These are phyloP conservation scores for Echinosophora koreensis DNA, from an alignment of 306 rosid genomes.

Conservation along the genomic window DNA sequence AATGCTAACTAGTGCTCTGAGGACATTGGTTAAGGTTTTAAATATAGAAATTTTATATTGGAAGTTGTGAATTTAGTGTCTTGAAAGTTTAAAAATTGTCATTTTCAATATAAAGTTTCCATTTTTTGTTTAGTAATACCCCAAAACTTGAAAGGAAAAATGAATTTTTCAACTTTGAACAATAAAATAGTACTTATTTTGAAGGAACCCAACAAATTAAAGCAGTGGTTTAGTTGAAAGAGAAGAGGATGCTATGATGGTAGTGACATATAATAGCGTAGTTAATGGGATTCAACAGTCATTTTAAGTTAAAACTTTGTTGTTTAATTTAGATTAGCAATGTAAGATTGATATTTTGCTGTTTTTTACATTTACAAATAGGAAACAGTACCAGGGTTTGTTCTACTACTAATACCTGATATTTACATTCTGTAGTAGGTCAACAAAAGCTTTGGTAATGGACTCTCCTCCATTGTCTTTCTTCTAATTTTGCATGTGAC, in stretches of 20 bases:
- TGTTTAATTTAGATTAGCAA: neutral
- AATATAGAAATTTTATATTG: too few relatives aligned
- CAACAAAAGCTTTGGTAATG: neutral
- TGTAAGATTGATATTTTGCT: neutral
- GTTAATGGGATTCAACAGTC: neutral
- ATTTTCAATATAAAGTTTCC: too few relatives aligned
- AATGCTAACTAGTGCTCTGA: too few relatives aligned
- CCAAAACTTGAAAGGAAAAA: too few relatives aligned
- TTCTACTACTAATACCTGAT: neutral
- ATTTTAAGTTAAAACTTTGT: neutral
- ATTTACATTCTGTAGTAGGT: neutral
- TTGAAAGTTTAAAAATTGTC: too few relatives aligned
- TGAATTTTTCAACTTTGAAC: too few relatives aligned
- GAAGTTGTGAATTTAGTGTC: too few relatives aligned
- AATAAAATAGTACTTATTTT: neutral
- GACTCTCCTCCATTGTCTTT: neutral
- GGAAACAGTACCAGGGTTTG: neutral
- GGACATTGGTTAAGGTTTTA: too few relatives aligned
- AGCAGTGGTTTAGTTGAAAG: neutral
- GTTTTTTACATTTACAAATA: neutral
- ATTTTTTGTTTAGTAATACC: too few relatives aligned
- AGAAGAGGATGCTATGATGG: neutral
- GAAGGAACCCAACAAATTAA: neutral
- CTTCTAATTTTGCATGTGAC: neutral
- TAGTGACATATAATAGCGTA: neutral